Evolutionary conservation across 2,329 filamentous ascomycete species (phyloP), one percentile per base, ranked within the genome.

Genomic region (Cladophialophora yegresii): DNA sequence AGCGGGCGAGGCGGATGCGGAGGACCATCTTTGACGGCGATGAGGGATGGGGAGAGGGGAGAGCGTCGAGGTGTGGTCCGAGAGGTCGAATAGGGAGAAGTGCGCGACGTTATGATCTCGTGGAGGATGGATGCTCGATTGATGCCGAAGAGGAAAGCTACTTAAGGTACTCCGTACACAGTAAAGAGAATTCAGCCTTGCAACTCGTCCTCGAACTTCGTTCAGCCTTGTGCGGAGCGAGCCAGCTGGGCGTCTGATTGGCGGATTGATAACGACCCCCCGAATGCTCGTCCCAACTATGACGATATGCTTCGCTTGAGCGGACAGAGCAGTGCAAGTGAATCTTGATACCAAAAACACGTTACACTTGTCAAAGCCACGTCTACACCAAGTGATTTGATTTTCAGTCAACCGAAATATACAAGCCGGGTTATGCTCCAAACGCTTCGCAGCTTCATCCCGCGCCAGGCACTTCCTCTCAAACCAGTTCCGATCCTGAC

Each of bases 1-100:
- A 96, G 77, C 95, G 93, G 72, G 95, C 91, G 72, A 99, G 87
- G 65, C 95, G 89, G 77, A 99, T 95, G 77, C 90, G 90, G 74
- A 99, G 84, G 67, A 98, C 93, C 95, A 99, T 96, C 58, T 20
- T 20, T 30, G 51, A 22, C 23, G 10, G 26, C 8, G 7, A 20
- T 20, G 3, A 0, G 26, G 28, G 16, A 30, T n/a, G 26, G 4
- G n/a, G 4, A 36, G 30, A 33, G 32, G 45, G 30, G 6, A 40
- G 57, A 45, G 4, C 12, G 57, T 22, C 36, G 3, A 2, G 9
- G 13, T 23, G n/a, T 4, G 13, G 55, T 51, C 7, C 23, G 1
- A 3, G 6, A 13, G 9, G 22, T 12, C 10, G 5, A 20, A 51
- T 1, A 6, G 47, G 26, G 20, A 51, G 47, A 4, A 26, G 1